Percentiles rank a stretch among this genome's conserved stretches.
Evolutionary conservation across 1,284 basidiomycete genomes (phyloP).

Genomic region (Sanghuangporus weigelae): DNA sequence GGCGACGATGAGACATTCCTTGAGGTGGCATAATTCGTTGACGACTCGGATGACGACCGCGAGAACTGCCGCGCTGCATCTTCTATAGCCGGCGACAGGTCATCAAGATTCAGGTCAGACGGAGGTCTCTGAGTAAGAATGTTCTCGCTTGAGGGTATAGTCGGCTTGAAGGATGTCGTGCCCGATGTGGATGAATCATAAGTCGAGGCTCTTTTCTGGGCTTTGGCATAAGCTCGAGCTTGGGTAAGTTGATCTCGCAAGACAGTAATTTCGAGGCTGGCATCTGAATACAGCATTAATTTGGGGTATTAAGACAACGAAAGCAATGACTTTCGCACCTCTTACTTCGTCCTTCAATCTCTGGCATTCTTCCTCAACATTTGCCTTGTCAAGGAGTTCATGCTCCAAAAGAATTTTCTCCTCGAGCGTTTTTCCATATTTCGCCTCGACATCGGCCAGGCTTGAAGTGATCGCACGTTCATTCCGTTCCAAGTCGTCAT

Average conservation of each 20-base stretch:
- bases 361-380: constrained; percentile 88
- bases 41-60: constrained; percentile 35
- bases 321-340: constrained; percentile 47
- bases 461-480: constrained; percentile 90
- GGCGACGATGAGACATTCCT: constrained; percentile 31
- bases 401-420: constrained; percentile 97
- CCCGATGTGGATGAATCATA: constrained; percentile 25
- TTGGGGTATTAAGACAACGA: constrained; percentile 16
- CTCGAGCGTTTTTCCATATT: constrained; percentile 88
- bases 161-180: constrained; percentile 25
- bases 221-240: constrained; percentile 28
- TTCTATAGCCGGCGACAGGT: constrained; percentile 32
- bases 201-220: constrained; percentile 22
- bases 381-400: constrained; percentile 89
- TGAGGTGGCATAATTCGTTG: constrained; percentile 21
- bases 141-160: constrained; percentile 26
- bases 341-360: constrained; percentile 89
- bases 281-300: constrained; percentile 46
- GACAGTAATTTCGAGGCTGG: constrained; percentile 80
- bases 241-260: constrained; percentile 68
- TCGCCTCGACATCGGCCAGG: constrained; percentile 85
- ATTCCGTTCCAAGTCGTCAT: constrained; percentile 90
- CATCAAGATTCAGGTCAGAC: constrained; percentile 55
- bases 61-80: constrained; percentile 5
- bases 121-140: constrained; percentile 49